Percentiles rank a stretch among this genome's conserved stretches.
These are phyloP conservation scores for Daedaleopsis sinensis DNA, from an alignment of 768 basidiomycete species.

Conservation along the genomic window DNA sequence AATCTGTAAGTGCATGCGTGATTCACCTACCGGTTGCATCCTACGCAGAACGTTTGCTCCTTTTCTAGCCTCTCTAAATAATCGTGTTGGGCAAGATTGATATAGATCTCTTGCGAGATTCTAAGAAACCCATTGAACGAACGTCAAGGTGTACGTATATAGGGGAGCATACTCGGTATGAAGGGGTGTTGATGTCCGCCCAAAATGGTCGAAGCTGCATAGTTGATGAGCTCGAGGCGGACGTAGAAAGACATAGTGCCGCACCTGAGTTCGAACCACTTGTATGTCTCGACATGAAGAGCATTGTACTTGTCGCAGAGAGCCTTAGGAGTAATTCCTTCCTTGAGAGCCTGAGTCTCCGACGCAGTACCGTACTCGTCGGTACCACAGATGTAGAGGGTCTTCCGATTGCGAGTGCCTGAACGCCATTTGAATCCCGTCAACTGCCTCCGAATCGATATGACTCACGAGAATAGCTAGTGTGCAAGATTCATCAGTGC, in stretches of 20 bases:
- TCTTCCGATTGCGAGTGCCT: conserved; percentile 82
- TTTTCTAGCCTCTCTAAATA: conserved; percentile 82
- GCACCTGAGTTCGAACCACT: conserved; percentile 98
- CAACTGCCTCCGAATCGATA: neutral
- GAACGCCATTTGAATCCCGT: neutral
- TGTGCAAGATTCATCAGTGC: neutral
- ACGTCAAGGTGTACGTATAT: neutral
- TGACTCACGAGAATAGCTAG: conserved; percentile 24
- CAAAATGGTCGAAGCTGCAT: conserved; percentile 90
- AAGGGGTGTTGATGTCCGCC: conserved; percentile 86
- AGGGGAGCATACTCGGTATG: conserved; percentile 77
- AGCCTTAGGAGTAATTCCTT: conserved; percentile 74
- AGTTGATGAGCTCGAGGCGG: neutral
- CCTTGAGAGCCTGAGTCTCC: conserved; percentile 94
- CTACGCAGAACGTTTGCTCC: conserved; percentile 95
- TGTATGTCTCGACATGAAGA: conserved; percentile 89
- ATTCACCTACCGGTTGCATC: conserved; percentile 71
- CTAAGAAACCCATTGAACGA: conserved; percentile 41
- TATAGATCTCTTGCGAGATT: conserved; percentile 89
- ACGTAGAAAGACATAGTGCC: neutral
- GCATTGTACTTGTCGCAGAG: conserved; percentile 91
- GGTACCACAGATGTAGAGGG: conserved; percentile 95
- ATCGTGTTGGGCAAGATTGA: conserved; percentile 77
- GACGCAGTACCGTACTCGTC: conserved; percentile 99
- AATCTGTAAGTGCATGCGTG: conserved; percentile 2